phyloP scores from a whole-genome alignment of 202 grass and related monocot genomes.

The Hordeum pubiflorum region DNA sequence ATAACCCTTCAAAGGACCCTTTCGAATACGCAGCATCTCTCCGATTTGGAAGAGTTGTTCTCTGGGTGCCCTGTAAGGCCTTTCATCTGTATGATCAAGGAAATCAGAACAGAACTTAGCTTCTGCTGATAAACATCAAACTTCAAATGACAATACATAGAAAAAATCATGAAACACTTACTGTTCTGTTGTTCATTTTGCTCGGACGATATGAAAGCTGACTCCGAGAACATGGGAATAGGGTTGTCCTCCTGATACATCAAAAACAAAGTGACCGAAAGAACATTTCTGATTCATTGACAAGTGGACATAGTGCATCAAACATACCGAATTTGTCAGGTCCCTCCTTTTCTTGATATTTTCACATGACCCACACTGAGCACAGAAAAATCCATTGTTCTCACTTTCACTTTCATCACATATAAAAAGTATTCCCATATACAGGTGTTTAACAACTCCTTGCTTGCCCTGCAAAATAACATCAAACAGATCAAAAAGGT shows the following conservation, averaged over 20 bases:
- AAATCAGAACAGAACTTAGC: constrained; percentile 16
- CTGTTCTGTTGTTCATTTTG: constrained; percentile 42
- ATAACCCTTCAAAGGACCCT: constrained; percentile 94
- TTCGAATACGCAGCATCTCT: constrained; percentile 70
- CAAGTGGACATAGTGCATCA: not conserved
- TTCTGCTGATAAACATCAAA: not conserved
- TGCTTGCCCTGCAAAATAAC: constrained; percentile 65
- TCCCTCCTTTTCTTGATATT: constrained; percentile 62
- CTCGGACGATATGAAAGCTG: constrained; percentile 35
- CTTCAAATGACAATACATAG: not conserved
- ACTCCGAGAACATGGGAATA: constrained; percentile 41
- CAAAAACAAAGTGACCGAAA: constrained; percentile 33
- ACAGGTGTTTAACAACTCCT: constrained; percentile 93
- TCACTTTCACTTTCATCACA: constrained; percentile 69
- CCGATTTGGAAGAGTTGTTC: constrained; percentile 81
- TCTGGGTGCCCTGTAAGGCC: constrained; percentile 48
- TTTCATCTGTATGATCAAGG: constrained; percentile 50
- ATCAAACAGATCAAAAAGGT: constrained; percentile 21
- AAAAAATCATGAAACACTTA: constrained; percentile 35
- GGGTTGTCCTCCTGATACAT: constrained; percentile 45
- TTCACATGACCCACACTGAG: constrained; percentile 62
- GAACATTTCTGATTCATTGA: constrained; percentile 11
- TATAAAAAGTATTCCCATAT: constrained; percentile 77
- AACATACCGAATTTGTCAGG: constrained; percentile 24
- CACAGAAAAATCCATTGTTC: constrained; percentile 78